phyloP scores from a whole-genome alignment of 768 basidiomycete species.

The Galerina marginata region DNA sequence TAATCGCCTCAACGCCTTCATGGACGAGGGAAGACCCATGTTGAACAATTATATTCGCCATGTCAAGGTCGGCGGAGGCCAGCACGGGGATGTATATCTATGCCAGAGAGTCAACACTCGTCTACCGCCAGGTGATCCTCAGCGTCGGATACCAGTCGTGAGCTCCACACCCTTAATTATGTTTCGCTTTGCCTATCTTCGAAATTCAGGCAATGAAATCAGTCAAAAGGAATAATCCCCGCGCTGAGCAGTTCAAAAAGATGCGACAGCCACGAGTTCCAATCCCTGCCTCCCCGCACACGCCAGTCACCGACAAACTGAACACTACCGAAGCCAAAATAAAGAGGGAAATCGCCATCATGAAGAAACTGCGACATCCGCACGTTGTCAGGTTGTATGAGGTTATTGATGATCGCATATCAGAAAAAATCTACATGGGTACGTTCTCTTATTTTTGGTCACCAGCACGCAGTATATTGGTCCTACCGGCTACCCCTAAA shows the following conservation, averaged over 20 bases:
- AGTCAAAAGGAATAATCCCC: slow-evolving; percentile 73
- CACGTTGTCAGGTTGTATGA: slow-evolving; percentile 90
- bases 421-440: slow-evolving; percentile 94
- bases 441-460: slow-evolving; percentile 37
- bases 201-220: slow-evolving; percentile 75
- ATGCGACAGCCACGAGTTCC: slow-evolving; percentile 46
- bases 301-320: slow-evolving; percentile 69
- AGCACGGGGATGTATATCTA: slow-evolving; percentile 89
- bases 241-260: slow-evolving; percentile 52
- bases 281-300: slow-evolving; percentile 53
- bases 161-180: slow-evolving; percentile 24
- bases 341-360: slow-evolving; percentile 93
- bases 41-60: slow-evolving; percentile 89
- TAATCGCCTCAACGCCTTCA: slow-evolving; percentile 41
- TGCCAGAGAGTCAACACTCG: slow-evolving; percentile 53
- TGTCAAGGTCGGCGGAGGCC: slow-evolving; percentile 80
- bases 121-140: slow-evolving; percentile 45
- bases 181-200: not conserved
- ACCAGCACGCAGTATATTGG: not conserved
- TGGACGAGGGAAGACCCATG: slow-evolving; percentile 48
- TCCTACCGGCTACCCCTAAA: not conserved
- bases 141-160: slow-evolving; percentile 51
- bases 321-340: slow-evolving; percentile 83
- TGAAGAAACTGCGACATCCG: slow-evolving; percentile 94
- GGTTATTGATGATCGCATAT: slow-evolving; percentile 91